Evolutionary conservation across 768 basidiomycete genomes (phyloP).

Genomic region (Sarcodon aspratus): DNA sequence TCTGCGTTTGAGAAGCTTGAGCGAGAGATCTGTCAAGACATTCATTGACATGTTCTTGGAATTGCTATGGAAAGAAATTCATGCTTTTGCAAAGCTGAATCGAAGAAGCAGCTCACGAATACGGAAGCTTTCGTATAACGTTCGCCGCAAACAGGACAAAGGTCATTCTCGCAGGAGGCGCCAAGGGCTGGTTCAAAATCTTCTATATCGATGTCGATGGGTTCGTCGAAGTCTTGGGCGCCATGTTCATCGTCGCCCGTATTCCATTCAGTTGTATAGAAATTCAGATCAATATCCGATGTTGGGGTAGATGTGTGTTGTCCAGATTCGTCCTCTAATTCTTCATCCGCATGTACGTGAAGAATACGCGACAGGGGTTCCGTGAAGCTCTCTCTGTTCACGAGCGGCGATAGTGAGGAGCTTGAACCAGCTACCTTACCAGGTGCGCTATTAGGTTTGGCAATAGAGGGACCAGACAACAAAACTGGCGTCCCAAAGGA

Average conservation of each 20-base stretch:
- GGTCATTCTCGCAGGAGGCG: constrained; percentile 3
- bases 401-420: too few species aligned
- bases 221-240: background rate
- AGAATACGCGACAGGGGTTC: too few species aligned
- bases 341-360: too few species aligned
- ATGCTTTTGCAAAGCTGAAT: background rate
- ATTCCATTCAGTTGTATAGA: too few species aligned
- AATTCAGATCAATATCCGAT: too few species aligned
- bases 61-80: constrained; percentile 24
- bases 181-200: background rate
- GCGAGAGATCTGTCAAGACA: constrained; percentile 31
- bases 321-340: too few species aligned
- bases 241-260: too few species aligned
- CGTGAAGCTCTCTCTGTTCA: too few species aligned
- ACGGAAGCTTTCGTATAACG: constrained; percentile 14
- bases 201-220: background rate
- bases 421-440: too few species aligned
- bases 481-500: background rate
- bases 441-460: background rate
- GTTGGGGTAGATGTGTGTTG: too few species aligned
- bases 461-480: background rate
- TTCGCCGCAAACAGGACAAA: constrained; percentile 21
- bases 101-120: constrained; percentile 13
- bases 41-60: constrained; percentile 42
- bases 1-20: constrained; percentile 1